Conservation (phyloP, 352 stramenopile genomes). For the Phytophthora multivora region DNA sequence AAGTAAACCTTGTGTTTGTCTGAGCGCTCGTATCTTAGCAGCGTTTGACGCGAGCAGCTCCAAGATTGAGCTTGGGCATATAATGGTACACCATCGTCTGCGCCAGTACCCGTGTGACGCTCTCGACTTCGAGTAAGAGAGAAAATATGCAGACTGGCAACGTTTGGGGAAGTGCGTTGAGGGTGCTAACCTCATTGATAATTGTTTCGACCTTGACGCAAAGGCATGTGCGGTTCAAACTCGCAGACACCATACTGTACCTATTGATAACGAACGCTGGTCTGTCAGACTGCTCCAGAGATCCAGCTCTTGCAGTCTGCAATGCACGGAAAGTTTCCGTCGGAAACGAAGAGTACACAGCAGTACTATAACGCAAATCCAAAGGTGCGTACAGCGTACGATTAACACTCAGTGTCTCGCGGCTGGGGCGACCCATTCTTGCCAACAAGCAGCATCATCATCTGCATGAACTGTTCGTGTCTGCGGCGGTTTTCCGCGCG, state of each 20-base stretch:
- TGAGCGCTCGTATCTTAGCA: no score
- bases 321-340: not conserved
- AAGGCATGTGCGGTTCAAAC: slow-evolving; percentile 29
- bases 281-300: not conserved
- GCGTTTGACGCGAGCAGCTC: no score
- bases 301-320: slow-evolving; percentile 3
- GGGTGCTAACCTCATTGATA: slow-evolving; percentile 45
- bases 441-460: slow-evolving; percentile 41
- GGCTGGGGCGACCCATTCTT: slow-evolving; percentile 25
- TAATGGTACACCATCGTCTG: not conserved
- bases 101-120: not conserved
- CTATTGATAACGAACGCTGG: slow-evolving; percentile 38
- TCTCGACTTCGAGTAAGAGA: slow-evolving; percentile 1
- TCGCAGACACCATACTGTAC: slow-evolving; percentile 42
- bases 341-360: slow-evolving; percentile 27
- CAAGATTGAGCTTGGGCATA: no score
- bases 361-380: slow-evolving; percentile 10
- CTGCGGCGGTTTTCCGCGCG: slow-evolving; percentile 38
- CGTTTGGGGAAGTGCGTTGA: not conserved
- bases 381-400: not conserved
- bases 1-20: no score
- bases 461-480: slow-evolving; percentile 49
- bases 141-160: not conserved
- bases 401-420: slow-evolving; percentile 26
- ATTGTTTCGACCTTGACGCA: slow-evolving; percentile 80